Evolutionary conservation across 2,329 filamentous ascomycete species (phyloP), one percentile per base, ranked within the genome.

Genomic region (Metarhizium sp.): DNA sequence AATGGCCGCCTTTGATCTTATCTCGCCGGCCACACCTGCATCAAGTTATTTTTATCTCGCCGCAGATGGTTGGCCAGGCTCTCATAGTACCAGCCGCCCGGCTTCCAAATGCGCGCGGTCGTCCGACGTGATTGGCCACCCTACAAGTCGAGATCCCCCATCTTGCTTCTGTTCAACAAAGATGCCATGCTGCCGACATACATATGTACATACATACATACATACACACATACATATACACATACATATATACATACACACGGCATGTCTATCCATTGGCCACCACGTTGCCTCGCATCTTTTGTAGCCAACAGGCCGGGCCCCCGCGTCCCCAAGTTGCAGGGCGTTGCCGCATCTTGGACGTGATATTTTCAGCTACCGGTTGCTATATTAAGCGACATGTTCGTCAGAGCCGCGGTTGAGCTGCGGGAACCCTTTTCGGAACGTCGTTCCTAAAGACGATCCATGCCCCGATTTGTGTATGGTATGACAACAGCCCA

Each of bases 311-410:
- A 29, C 25, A 30, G 30, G 25, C 45, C 45, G 20, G 4, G 25
- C 7, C 45, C 25, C 14, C 45, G 25, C 25, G 45, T 13, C 20
- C 45, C 45, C 45, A 30, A 16, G 45, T 3, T 6, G 20, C 40
- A 16, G 42, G 25, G 5, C 16, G 16, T 20, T 52, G 36, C 11
- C 4, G 57, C 53, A 52, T 42, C 50, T 16, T 53, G 16, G n/a
- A 32, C 20, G 13, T 34, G 59, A 63, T 68, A 67, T 68, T 70
- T 69, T 69, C 69, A 66, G 67, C 59, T 57, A 52, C 7, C 55
- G 58, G 58, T 64, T 73, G 60, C 69, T 72, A 71, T 68, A 68
- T 65, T 68, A 65, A 67, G 69, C 60, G 58, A 59, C 61, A 69
- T 67, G 64, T 68, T 69, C 66, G 64, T 59, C 71, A 69, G 66